Base-by-base conservation (phyloP, 441 rosid genomes). In the Isatis lusitanica region DNA sequence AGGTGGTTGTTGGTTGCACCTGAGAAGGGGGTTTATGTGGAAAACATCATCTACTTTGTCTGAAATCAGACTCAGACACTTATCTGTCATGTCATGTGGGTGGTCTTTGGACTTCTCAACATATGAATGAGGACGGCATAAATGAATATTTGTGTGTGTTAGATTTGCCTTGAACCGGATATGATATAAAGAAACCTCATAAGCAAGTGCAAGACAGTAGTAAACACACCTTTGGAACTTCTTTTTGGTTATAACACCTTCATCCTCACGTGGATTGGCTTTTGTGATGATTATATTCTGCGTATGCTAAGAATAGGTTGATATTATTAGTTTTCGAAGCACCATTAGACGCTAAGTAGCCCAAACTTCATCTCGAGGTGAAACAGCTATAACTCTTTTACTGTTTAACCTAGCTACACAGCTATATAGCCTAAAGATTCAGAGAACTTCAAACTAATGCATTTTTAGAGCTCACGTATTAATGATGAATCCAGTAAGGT, bases 1-100 rank as follows among this genome's bases (percentile, higher is more conserved):
- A 63, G 66, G 79, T 68, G 60, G 74, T 56, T 63, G 61, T 63
- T 63, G 71, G 79, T 53, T 75, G 78, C 68, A 74, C 78, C 73
- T 67, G 79, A 74, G 68, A 74, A 24, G 57, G 4, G 68, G 73
- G 69, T 75, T 75, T 75, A 55, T 53, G 65, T 62, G 28, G 28
- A 15, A 62, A 42, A 43, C 53, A 76, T 57, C 46, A 57, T 76
- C 75, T 63, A 9, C 52, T 63, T 55, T 75, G 66, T 70, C 48
- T 70, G 33, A 21, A 26, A 46, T 63, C 71, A 55, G 60, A 28
- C 47, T 62, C 44, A 61, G 74, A 75, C 74, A 75, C 79, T 36
- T 75, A 38, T 47, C 60, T 74, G 62, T 44, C 74, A 63, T 53
- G 65, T 63, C 75, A 70, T 76, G 75, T 76, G 79, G 66, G 71